phyloP scores from a whole-genome alignment of 2,329 filamentous ascomycete genomes.

The Talaromyces albobiverticillius region DNA sequence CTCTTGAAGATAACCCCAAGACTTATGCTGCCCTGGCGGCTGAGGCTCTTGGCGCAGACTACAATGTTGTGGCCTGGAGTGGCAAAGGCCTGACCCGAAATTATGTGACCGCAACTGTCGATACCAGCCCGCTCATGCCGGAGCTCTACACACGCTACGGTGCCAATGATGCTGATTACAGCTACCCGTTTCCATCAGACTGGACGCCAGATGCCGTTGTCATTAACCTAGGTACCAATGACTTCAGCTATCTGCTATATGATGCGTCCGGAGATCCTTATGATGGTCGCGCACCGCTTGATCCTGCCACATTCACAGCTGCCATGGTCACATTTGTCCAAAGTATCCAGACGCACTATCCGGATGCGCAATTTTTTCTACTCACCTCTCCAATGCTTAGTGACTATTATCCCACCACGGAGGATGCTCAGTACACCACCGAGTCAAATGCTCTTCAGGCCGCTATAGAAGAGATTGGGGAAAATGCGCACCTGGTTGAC shows the following conservation, averaged over 20 bases:
- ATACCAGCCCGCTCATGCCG: conserved; percentile 8
- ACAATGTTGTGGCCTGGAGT: conserved; percentile 11
- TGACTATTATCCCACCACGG: conserved; percentile 1
- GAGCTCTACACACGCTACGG: conserved; percentile 9
- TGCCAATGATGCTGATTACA: conserved; percentile 5
- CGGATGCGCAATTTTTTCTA: conserved; percentile 3
- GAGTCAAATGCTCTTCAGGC: conserved; percentile 1
- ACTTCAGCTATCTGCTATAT: conserved; percentile 1
- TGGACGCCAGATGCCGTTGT: conserved; percentile 7
- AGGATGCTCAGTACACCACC: conserved; percentile 8
- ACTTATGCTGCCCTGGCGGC: conserved; percentile 8
- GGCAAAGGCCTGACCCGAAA: conserved; percentile 4
- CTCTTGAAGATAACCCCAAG: conserved; percentile 11
- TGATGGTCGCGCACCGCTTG: not conserved
- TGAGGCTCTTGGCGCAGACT: not conserved
- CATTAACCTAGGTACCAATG: conserved; percentile 11
- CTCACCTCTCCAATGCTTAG: conserved; percentile 13
- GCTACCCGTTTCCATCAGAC: conserved; percentile 3
- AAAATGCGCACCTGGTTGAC: conserved; percentile 8
- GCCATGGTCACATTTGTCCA: conserved; percentile 8
- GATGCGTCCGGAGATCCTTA: conserved; percentile 2
- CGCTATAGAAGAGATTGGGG: conserved; percentile 1
- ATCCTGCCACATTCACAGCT: not conserved
- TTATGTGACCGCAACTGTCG: not conserved
- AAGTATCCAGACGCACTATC: conserved; percentile 6